These are phyloP conservation scores for Lepidium sativum DNA, from an alignment of 345 rosid genomes.

Conservation along the genomic window DNA sequence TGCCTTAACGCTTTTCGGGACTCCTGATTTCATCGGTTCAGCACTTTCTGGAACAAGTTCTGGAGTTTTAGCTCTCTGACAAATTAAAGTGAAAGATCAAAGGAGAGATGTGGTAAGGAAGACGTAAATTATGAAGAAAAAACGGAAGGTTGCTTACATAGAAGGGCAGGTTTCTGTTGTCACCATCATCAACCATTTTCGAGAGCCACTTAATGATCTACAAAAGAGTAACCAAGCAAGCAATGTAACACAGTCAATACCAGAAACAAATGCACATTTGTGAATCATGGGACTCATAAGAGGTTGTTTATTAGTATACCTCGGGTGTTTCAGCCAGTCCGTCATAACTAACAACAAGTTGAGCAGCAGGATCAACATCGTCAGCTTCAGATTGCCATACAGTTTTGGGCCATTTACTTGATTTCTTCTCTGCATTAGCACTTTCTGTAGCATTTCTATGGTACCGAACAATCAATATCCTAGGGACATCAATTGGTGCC, in stretches of 20 bases:
- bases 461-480: constrained; percentile 71
- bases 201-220: constrained; percentile 81
- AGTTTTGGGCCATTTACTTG: constrained; percentile 44
- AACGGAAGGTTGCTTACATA: constrained; percentile 37
- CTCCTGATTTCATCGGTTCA: constrained; percentile 61
- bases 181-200: constrained; percentile 74
- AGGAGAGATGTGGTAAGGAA: neutral
- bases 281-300: neutral
- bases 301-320: constrained; percentile 28
- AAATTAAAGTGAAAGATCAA: constrained; percentile 6
- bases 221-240: constrained; percentile 7
- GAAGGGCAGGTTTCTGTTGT: constrained; percentile 68
- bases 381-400: constrained; percentile 47
- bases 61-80: constrained; percentile 73
- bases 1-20: constrained; percentile 53
- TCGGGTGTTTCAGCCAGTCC: constrained; percentile 59
- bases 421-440: constrained; percentile 29
- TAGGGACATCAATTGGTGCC: constrained; percentile 58
- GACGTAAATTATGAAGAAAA: neutral
- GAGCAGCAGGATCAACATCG: constrained; percentile 73
- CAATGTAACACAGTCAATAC: neutral
- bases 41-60: constrained; percentile 73
- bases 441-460: constrained; percentile 63
- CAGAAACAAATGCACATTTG: neutral
- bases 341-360: constrained; percentile 82